Evolutionary conservation across 768 basidiomycete genomes (phyloP).

Genomic region (Hortiboletus campestris): DNA sequence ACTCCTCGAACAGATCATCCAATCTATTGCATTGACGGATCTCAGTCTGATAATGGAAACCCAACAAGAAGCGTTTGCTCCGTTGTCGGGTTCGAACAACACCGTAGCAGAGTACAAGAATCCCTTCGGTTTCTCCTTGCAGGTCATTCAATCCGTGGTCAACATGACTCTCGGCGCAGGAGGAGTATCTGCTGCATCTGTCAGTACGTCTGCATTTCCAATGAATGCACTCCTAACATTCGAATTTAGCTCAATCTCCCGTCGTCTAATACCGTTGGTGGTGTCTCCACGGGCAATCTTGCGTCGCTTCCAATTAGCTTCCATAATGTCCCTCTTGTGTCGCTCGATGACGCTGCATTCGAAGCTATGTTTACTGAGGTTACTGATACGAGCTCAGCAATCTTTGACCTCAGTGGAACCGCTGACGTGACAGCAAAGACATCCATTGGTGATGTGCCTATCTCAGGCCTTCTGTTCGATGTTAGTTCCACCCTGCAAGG

Average conservation of each 20-base stretch:
- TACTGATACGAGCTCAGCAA: slow-evolving; percentile 45
- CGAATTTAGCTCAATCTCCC: slow-evolving; percentile 49
- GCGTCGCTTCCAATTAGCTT: slow-evolving; percentile 59
- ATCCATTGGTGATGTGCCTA: slow-evolving; percentile 62
- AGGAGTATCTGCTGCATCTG: slow-evolving; percentile 53
- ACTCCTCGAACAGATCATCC: slow-evolving; percentile 46
- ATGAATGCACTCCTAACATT: neutral
- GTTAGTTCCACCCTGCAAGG: slow-evolving; percentile 58
- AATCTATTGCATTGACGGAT: slow-evolving; percentile 60
- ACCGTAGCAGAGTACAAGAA: slow-evolving; percentile 64
- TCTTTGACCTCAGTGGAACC: slow-evolving; percentile 52
- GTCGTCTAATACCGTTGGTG: slow-evolving; percentile 46
- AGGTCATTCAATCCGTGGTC: slow-evolving; percentile 56
- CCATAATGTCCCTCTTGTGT: slow-evolving; percentile 51
- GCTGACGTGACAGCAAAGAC: slow-evolving; percentile 61
- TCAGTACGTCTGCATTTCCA: slow-evolving; percentile 26
- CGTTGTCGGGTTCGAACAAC: slow-evolving; percentile 54
- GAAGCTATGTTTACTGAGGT: slow-evolving; percentile 56
- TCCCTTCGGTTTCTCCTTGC: slow-evolving; percentile 74
- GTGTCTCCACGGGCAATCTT: slow-evolving; percentile 69
- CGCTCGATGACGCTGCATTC: slow-evolving; percentile 56
- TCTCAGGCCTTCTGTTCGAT: slow-evolving; percentile 60
- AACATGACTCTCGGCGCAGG: slow-evolving; percentile 49
- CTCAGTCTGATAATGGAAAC: slow-evolving; percentile 52
- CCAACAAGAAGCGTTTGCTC: slow-evolving; percentile 54